Conservation (phyloP, 345 rosid species). For the Gossypium arboreum region DNA sequence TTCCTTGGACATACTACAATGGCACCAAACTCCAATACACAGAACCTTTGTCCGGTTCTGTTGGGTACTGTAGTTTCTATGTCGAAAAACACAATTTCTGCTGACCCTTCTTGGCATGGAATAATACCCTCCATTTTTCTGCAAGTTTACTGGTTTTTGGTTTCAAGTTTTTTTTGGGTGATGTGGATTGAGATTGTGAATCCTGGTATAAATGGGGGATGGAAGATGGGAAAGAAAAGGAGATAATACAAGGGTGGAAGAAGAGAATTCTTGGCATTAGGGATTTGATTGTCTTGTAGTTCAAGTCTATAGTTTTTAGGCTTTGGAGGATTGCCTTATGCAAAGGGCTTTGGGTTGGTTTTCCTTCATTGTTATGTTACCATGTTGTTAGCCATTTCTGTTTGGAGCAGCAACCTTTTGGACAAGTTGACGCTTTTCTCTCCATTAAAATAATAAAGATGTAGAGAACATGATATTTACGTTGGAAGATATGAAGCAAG, state of each 20-base stretch:
- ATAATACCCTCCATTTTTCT: conserved; percentile 29
- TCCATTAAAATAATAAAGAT: neutral
- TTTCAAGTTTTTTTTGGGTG: neutral
- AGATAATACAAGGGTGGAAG: conserved; percentile 3
- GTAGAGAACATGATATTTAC: neutral
- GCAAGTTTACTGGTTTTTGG: neutral
- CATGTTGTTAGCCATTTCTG: neutral
- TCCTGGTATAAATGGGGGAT: conserved; percentile 13
- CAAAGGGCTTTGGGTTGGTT: conserved; percentile 10
- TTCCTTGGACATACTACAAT: conserved; percentile 69
- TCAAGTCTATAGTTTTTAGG: conserved; percentile 36
- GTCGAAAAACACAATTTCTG: conserved; percentile 80
- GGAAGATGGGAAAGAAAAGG: neutral
- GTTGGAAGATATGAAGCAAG: conserved; percentile 15
- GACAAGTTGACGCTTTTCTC: conserved; percentile 22
- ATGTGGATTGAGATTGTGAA: neutral
- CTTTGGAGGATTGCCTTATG: conserved; percentile 30
- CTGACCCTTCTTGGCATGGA: neutral
- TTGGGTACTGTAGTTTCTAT: conserved; percentile 83
- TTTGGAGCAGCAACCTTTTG: conserved; percentile 9
- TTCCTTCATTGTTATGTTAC: neutral
- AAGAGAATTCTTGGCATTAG: conserved; percentile 29
- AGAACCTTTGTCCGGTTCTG: conserved; percentile 50
- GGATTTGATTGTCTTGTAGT: conserved; percentile 49
- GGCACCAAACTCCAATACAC: conserved; percentile 86